These are phyloP conservation scores for Penicillium cinerascens DNA, from an alignment of 495 filamentous ascomycete genomes.

Conservation along the genomic window DNA sequence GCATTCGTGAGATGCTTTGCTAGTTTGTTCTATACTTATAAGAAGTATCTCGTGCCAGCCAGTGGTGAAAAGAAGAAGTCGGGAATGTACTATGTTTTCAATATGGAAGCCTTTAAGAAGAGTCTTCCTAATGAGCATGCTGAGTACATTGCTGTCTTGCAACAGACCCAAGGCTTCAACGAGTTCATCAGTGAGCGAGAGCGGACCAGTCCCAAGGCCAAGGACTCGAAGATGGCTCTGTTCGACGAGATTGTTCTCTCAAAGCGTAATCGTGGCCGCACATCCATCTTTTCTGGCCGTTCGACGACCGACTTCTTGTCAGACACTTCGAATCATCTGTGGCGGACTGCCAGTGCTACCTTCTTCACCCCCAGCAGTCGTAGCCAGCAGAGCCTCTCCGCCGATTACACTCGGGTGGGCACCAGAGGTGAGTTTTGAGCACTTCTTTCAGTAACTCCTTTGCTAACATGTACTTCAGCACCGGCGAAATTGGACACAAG, in stretches of 20 bases:
- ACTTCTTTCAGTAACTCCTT: background rate
- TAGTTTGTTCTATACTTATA: constrained; percentile 92
- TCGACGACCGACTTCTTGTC: constrained; percentile 67
- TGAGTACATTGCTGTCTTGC: constrained; percentile 81
- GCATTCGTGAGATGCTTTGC: constrained; percentile 94
- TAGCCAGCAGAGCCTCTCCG: constrained; percentile 54
- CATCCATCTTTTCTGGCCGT: constrained; percentile 48
- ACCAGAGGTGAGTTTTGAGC: constrained; percentile 52
- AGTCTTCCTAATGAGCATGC: constrained; percentile 89
- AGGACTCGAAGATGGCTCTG: constrained; percentile 70
- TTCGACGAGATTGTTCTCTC: constrained; percentile 96
- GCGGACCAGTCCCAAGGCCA: constrained; percentile 39
- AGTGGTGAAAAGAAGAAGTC: constrained; percentile 79
- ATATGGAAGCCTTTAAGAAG: constrained; percentile 88
- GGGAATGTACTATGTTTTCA: constrained; percentile 86
- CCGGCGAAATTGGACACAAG: constrained; percentile 81
- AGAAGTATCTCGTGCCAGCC: constrained; percentile 74
- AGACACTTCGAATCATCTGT: constrained; percentile 86
- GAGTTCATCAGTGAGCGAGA: constrained; percentile 96
- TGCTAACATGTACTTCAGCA: constrained; percentile 41
- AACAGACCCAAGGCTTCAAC: constrained; percentile 94
- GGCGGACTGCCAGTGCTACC: constrained; percentile 83
- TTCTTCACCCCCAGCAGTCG: constrained; percentile 62
- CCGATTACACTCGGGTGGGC: constrained; percentile 57
- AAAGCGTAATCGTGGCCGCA: constrained; percentile 81